phyloP scores from a whole-genome alignment of 192 early-diverging fungal genomes.

The Coemansia umbellata region DNA sequence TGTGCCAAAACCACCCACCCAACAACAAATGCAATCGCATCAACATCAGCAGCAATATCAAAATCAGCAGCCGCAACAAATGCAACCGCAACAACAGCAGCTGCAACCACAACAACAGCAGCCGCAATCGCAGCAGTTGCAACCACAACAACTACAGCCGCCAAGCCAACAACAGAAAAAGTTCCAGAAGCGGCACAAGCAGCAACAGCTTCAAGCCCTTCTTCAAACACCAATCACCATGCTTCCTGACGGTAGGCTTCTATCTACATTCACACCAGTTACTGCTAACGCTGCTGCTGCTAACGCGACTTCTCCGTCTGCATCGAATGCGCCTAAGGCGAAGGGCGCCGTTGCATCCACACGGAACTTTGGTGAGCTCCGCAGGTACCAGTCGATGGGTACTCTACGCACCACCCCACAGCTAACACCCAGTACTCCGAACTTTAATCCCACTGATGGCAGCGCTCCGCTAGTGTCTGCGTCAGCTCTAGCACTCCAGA shows the following conservation, averaged over 20 bases:
- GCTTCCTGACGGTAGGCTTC: constrained; percentile 36
- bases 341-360: not conserved
- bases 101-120: not conserved
- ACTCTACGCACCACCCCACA: constrained; percentile 18
- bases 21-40: not conserved
- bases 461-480: not conserved
- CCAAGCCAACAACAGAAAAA: not conserved
- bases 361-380: constrained; percentile 16
- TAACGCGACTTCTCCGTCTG: not conserved
- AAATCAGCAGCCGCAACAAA: not conserved
- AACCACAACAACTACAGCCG: not conserved
- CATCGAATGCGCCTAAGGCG: not conserved
- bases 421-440: not conserved
- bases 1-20: not conserved
- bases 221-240: constrained; percentile 29
- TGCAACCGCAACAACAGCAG: not conserved
- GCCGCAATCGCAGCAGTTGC: not conserved
- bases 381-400: constrained; percentile 47
- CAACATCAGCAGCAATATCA: too few species aligned
- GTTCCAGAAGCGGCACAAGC: not conserved
- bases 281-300: not conserved
- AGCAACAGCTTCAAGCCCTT: constrained; percentile 14
- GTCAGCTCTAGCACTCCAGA: constrained; percentile 1
- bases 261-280: constrained; percentile 33
- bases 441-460: not conserved